Evolutionary conservation across 169 alveolate species (phyloP), one percentile per base, ranked within the genome.

Genomic region (Babesia sp.): DNA sequence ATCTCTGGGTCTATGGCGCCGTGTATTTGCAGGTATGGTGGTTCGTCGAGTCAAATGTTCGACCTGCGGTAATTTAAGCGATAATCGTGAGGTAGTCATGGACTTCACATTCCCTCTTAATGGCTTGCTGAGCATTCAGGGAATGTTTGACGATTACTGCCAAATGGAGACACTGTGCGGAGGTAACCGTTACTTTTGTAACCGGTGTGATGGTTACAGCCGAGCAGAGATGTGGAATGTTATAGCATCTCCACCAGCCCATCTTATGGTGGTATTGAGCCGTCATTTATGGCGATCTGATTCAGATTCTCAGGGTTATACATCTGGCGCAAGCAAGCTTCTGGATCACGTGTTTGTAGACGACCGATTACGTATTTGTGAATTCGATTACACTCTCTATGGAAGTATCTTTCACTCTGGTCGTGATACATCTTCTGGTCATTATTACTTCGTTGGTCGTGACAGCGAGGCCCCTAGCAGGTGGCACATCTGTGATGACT

Each of bases 401-500:
- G 94, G 93, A 46, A 80, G 84, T n/a, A 84, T 91, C 18, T 71
- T 91, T 34, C 95, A 91, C 72, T 58, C 83, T 34, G 95, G 95
- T 4, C 48, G 59, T 37, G 63, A 90, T 22, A 78, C 94, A 9
- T 60, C 89, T 33, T 80, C 91, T 3, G 95, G 95, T 24, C 95
- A 91, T 61, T 91, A 91, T 79, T 91, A 91, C 81, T 90, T 83
- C 68, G 71, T 91, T 11, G 95, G 95, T 20, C 61, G 91, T 18
- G 83, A 87, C 44, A 84, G 92, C 8, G 95, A 91, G 59, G 50
- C 53, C 14, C 39, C 54, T 29, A 69, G 60, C 42, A 37, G 55
- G 33, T 88, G 93, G 93, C 72, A 88, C 56, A 66, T 78, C 46
- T 71, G 83, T 61, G 90, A 88, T 50, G 93, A 88, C 37, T 84